Conservation (phyloP, 2,329 filamentous ascomycete species). For the Zelopaecilomyces penicillatus region DNA sequence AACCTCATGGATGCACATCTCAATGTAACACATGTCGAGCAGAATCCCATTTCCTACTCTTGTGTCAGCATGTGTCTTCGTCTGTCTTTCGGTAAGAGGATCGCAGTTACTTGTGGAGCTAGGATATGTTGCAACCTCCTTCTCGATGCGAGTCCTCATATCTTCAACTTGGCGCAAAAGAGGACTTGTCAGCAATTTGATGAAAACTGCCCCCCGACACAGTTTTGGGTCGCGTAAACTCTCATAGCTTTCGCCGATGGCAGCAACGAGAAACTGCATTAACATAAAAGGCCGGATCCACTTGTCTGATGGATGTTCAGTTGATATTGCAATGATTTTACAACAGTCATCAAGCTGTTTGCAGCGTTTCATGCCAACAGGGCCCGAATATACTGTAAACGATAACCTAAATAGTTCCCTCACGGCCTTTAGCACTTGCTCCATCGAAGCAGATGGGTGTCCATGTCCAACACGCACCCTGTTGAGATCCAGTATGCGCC, state of each 20-base stretch:
- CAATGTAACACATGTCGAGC: conserved; percentile 6
- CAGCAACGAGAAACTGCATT: conserved; percentile 1
- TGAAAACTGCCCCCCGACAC: not conserved
- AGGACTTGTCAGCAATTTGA: conserved; percentile 1
- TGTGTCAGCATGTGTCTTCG: not conserved
- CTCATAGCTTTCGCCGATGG: conserved; percentile 1
- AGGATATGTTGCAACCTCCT: conserved; percentile 1
- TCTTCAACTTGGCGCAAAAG: conserved; percentile 1
- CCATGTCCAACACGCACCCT: not conserved
- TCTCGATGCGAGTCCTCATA: not conserved
- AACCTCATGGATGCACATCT: conserved; percentile 4
- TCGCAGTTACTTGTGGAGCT: not conserved
- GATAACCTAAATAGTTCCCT: no score
- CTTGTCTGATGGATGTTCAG: conserved; percentile 7
- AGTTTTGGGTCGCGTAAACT: not conserved
- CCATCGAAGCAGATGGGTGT: not conserved
- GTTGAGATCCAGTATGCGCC: conserved; percentile 5
- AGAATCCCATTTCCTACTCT: not conserved
- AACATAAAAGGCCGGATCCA: conserved; percentile 5
- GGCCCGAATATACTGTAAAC: not conserved
- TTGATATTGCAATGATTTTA: conserved; percentile 1
- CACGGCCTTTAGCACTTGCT: no score
- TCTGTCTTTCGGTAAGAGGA: no score
- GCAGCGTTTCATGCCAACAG: not conserved
- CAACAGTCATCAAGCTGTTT: conserved; percentile 6